phyloP scores from a whole-genome alignment of 1,284 basidiomycete genomes.

The Trichosporon asahii region DNA sequence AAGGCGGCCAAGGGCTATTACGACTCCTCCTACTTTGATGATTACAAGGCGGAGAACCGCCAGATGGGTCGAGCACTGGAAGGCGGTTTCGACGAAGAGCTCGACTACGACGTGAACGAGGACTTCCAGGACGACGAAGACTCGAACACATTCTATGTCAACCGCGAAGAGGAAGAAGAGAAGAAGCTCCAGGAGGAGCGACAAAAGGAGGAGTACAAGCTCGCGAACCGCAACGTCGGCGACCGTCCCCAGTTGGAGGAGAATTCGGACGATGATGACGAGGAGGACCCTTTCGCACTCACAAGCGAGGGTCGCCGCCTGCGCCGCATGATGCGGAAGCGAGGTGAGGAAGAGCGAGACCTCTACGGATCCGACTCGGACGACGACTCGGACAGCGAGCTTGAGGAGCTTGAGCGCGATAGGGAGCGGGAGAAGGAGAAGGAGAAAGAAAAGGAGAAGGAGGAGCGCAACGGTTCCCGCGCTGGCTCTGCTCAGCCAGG shows the following conservation, averaged over 20 bases:
- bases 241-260: slow-evolving; percentile 43
- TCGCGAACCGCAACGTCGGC: slow-evolving; percentile 46
- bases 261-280: slow-evolving; percentile 33
- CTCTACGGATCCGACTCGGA: slow-evolving; percentile 21
- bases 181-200: slow-evolving; percentile 44
- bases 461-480: slow-evolving; percentile 22
- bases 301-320: slow-evolving; percentile 39
- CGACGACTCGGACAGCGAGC: slow-evolving; percentile 26
- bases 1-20: slow-evolving; percentile 25
- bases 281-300: slow-evolving; percentile 37
- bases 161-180: slow-evolving; percentile 46
- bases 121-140: slow-evolving; percentile 51
- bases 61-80: slow-evolving; percentile 40
- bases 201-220: slow-evolving; percentile 42
- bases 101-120: slow-evolving; percentile 48
- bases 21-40: slow-evolving; percentile 30
- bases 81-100: slow-evolving; percentile 45
- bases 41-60: slow-evolving; percentile 38
- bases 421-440: slow-evolving; percentile 33
- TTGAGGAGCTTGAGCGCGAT: slow-evolving; percentile 26
- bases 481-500: slow-evolving; percentile 10
- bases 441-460: slow-evolving; percentile 31
- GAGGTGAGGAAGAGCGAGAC: slow-evolving; percentile 23
- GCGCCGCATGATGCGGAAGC: slow-evolving; percentile 39
- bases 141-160: slow-evolving; percentile 44